phyloP scores from a whole-genome alignment of 2,329 filamentous ascomycete genomes.

The Macrophomina pseudophaseolina region DNA sequence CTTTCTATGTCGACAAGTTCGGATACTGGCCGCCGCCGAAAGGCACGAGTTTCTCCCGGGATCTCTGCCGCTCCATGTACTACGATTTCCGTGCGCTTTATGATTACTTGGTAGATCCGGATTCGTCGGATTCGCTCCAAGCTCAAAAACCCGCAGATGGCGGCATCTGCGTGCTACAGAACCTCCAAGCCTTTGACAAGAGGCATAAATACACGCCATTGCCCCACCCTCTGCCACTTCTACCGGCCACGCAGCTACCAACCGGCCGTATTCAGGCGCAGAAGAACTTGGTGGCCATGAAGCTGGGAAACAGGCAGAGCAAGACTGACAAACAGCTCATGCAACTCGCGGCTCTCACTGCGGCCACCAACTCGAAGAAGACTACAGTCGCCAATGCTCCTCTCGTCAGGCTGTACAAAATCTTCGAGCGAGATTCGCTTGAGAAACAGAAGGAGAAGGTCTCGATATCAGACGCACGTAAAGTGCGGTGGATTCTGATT shows the following conservation, averaged over 20 bases:
- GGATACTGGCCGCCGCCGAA: constrained; percentile 72
- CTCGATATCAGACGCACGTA: constrained; percentile 70
- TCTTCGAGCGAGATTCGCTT: constrained; percentile 68
- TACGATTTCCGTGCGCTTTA: constrained; percentile 75
- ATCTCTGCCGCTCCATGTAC: constrained; percentile 65
- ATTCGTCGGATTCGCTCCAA: constrained; percentile 56
- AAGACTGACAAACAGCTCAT: constrained; percentile 49
- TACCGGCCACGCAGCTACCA: constrained; percentile 57
- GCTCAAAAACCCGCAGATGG: constrained; percentile 63
- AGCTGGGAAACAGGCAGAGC: constrained; percentile 39
- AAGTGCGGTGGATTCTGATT: constrained; percentile 78
- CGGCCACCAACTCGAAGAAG: constrained; percentile 55
- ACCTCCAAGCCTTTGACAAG: constrained; percentile 69
- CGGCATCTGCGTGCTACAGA: constrained; percentile 73
- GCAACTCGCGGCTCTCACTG: constrained; percentile 39
- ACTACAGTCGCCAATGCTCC: constrained; percentile 45
- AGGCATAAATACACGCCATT: constrained; percentile 65
- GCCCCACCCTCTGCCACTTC: constrained; percentile 68
- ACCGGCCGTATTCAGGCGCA: constrained; percentile 38
- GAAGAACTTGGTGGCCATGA: constrained; percentile 42
- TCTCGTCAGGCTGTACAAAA: constrained; percentile 71
- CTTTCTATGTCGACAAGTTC: constrained; percentile 69
- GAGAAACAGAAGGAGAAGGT: constrained; percentile 59
- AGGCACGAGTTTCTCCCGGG: constrained; percentile 60
- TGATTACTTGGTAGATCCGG: constrained; percentile 70